A percentile compares a stretch with the other conserved stretches of the same genome.
These are phyloP conservation scores for Cyphellophora attinorum DNA, from an alignment of 2,329 filamentous ascomycete species.

Conservation along the genomic window DNA sequence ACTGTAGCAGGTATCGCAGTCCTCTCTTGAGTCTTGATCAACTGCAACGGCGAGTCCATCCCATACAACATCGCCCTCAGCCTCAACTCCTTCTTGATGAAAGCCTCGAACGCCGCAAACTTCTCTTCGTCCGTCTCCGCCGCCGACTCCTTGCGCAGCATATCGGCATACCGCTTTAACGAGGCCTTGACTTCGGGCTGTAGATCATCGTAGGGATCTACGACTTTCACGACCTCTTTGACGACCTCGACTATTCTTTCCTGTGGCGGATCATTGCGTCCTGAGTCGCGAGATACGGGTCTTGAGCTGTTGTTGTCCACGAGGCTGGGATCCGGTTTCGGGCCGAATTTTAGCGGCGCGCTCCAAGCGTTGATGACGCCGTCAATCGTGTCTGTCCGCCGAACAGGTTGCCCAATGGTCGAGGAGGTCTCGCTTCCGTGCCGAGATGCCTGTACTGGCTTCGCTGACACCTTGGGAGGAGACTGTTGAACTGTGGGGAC, in stretches of 20 bases:
- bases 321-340: not conserved
- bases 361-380: constrained; percentile 35
- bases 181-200: constrained; percentile 49
- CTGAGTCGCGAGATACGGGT: not conserved
- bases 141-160: constrained; percentile 43
- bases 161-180: constrained; percentile 43
- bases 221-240: constrained; percentile 18
- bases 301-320: not conserved
- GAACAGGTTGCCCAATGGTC: constrained; percentile 1
- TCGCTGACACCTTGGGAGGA: constrained; percentile 4
- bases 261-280: not conserved
- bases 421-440: not conserved
- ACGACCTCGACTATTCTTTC: not conserved
- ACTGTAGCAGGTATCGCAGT: not conserved
- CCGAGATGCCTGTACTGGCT: constrained; percentile 3
- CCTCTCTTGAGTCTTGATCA: not conserved
- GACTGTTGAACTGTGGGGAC: constrained; percentile 1
- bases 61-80: constrained; percentile 39
- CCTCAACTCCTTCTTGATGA: constrained; percentile 37
- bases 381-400: constrained; percentile 29
- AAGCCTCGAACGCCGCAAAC: constrained; percentile 43
- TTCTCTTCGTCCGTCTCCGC: constrained; percentile 41
- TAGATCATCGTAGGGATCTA: constrained; percentile 43
- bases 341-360: constrained; percentile 20
- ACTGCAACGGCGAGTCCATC: constrained; percentile 24